Percentiles rank a stretch among this genome's conserved stretches.
Conservation (phyloP, 129 eudicot genomes). For the Flaveria robusta region DNA sequence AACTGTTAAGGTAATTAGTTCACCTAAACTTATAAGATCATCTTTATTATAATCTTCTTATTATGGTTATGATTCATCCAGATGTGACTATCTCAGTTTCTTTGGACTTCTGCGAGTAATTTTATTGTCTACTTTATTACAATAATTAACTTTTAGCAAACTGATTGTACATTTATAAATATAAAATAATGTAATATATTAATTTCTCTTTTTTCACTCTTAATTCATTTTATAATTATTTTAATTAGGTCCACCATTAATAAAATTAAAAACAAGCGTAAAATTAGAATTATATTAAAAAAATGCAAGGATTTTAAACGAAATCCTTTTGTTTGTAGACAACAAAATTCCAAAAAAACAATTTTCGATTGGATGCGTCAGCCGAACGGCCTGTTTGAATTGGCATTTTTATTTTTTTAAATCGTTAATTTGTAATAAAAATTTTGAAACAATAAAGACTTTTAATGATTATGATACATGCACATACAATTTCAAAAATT, state of each 20-base stretch:
- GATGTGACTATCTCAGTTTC: not conserved
- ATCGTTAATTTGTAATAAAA: not conserved
- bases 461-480: not conserved
- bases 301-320: not conserved
- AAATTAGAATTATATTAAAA: not conserved
- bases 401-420: not conserved
- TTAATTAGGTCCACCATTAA: not conserved
- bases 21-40: not conserved
- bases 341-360: no score
- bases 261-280: no score
- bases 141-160: no score
- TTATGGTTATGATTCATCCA: not conserved
- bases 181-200: no score
- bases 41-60: not conserved
- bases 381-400: not conserved
- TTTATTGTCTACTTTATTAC: no score
- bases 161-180: no score
- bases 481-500: no score
- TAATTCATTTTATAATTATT: no score
- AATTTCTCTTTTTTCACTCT: no score
- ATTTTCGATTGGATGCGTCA: no score
- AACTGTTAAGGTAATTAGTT: not conserved
- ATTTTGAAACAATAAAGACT: not conserved
- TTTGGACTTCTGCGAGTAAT: not conserved
- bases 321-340: not conserved